Evolutionary conservation across 2,329 filamentous ascomycete species (phyloP), one percentile per base, ranked within the genome.

Genomic region (Fusarium denticulatum): DNA sequence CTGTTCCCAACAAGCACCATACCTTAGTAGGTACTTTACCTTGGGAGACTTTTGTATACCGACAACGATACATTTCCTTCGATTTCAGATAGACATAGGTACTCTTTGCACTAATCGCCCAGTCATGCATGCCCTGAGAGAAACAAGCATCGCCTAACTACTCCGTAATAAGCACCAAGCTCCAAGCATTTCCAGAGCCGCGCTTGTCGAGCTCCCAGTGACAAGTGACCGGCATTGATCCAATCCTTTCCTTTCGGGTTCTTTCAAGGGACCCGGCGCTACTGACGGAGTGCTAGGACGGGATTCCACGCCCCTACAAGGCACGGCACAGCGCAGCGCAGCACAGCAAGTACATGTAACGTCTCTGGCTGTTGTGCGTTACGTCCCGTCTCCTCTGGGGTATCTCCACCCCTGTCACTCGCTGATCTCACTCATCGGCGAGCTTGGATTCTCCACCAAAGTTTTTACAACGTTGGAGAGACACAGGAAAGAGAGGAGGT

Each of bases 191-290:
- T 72, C 64, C 58, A 65, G 55, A 68, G 67, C 72, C 75, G 71
- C 75, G 75, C 71, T 76, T 76, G 72, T 77, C 71, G 72, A 69
- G 71, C 70, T 70, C 64, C 24, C 39, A 61, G 34, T 39, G 36
- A 42, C 58, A 64, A 72, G 60, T 65, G 50, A 55, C 65, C 70
- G 70, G 72, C 67, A 75, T 69, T 70, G 67, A 60, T 63, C 62
- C 43, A 50, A 40, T 68, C 49, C 42, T 45, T 59, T 69, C 39
- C 57, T 57, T 52, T 70, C 60, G 64, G 64, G 47, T 59, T 60
- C 52, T 62, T 67, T 56, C 47, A 62, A 47, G 47, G 52, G 65
- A 60, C 52, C 50, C 65, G 52, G 39, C 28, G 50, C 68, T 64
- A 32, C 56, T 52, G 36, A 28, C 50, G 34, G 50, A 28, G 50